Base-by-base conservation (phyloP, 306 rosid genomes). In the Senna siamea region DNA sequence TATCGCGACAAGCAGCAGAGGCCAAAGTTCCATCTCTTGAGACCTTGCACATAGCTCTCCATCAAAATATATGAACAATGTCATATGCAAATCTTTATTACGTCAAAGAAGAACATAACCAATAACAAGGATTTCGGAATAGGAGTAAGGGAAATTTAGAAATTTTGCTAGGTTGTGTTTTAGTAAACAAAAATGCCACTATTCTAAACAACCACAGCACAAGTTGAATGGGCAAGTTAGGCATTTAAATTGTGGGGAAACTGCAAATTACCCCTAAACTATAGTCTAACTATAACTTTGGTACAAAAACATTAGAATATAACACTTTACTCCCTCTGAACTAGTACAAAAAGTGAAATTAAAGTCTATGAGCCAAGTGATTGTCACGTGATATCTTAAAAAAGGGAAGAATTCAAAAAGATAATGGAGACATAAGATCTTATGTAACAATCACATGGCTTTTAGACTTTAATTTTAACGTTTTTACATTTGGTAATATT, bases 31-130 rank as follows among this genome's bases (percentile, higher is more conserved):
- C 76, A 57, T 78, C 68, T 50, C 20, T 47, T 13, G 0, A 35
- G 40, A 63, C 55, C 32, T 69, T 35, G 78, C 80, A 44, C 17
- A 56, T 26, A 32, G 15, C 50, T 70, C 35, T 51, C 73, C 59
- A 75, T 88, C 97, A 89, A 78, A 94, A 94, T 83, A 94, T 89
- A 74, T 92, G 97, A 81, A 86, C 95, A 67, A 94, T 88, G 82
- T 94, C 98, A 78, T 91, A 91, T 40, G 98, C 95, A 70, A 92
- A 94, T 62, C 98, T 90, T 38, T 74, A 60, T 73, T 53, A 76
- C 72, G 96, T 89, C 74, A 89, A 87, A 73, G 85, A 87, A 76
- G 41, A 55, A 35, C 41, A 69, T 48, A 19, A n/a, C 13, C 6
- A 47, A 26, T 20, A 28, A 71, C 26, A 57, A 60, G 15, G 77